phyloP scores from a whole-genome alignment of 2,329 filamentous ascomycete genomes.

The Bipolaris gigantea region DNA sequence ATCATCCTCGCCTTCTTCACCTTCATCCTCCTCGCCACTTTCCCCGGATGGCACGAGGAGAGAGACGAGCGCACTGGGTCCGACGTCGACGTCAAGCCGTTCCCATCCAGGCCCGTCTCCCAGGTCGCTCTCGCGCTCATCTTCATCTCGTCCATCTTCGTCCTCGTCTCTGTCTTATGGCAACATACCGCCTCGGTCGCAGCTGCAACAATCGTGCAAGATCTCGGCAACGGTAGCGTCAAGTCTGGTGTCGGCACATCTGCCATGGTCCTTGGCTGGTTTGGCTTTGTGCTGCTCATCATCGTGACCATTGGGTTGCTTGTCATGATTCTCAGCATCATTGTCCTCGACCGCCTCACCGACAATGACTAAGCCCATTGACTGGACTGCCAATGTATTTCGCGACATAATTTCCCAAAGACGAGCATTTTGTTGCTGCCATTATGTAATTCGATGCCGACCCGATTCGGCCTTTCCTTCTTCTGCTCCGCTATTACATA shows the following conservation, averaged over 20 bases:
- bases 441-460: conserved; percentile 33
- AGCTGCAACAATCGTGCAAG: conserved; percentile 88
- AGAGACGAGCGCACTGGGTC: conserved; percentile 73
- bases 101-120: conserved; percentile 87
- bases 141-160: conserved; percentile 69
- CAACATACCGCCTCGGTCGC: conserved; percentile 97
- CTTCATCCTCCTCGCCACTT: conserved; percentile 91
- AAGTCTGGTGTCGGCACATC: conserved; percentile 86
- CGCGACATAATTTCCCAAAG: conserved; percentile 15
- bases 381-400: background rate
- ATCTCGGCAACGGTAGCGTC: conserved; percentile 87
- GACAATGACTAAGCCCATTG: conserved; percentile 40
- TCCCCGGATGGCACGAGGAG: conserved; percentile 96
- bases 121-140: conserved; percentile 93
- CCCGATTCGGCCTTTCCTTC: conserved; percentile 29
- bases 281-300: conserved; percentile 89
- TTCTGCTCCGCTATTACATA: conserved; percentile 38
- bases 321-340: conserved; percentile 95
- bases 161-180: conserved; percentile 72
- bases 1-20: conserved; percentile 97
- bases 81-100: conserved; percentile 89
- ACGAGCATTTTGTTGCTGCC: conserved; percentile 19
- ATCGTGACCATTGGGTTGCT: conserved; percentile 93
- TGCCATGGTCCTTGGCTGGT: conserved; percentile 98
- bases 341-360: conserved; percentile 67